phyloP scores from a whole-genome alignment of 441 rosid genomes.

The Aquilaria agallochum region DNA sequence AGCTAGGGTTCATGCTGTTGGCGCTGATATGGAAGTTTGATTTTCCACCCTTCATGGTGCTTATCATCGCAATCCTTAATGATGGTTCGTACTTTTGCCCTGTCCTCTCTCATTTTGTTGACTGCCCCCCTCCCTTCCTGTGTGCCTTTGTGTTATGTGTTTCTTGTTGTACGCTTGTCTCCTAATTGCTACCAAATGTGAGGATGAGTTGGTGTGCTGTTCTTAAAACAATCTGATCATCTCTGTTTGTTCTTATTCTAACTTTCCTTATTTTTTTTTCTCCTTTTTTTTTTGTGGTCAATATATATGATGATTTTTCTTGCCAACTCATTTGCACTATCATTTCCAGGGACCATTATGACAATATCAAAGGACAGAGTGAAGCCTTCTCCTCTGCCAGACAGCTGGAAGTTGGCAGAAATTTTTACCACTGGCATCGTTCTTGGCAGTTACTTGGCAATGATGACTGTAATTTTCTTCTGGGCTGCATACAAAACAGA shows the following conservation, averaged over 20 bases:
- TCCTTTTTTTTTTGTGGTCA: neutral
- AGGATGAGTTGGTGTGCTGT: neutral
- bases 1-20: conserved; percentile 94
- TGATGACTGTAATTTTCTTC: conserved; percentile 98
- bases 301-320: conserved; percentile 10
- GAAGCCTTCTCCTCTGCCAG: conserved; percentile 96
- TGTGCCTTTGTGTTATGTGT: neutral
- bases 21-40: conserved; percentile 98
- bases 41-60: conserved; percentile 99
- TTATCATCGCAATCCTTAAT: conserved; percentile 92
- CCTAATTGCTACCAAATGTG: conserved; percentile 1
- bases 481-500: conserved; percentile 92
- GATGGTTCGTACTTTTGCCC: conserved; percentile 57
- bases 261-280: neutral
- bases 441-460: conserved; percentile 92
- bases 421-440: conserved; percentile 86
- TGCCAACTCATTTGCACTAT: conserved; percentile 11
- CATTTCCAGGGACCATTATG: conserved; percentile 87
- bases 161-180: too few species aligned
- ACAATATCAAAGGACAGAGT: conserved; percentile 99
- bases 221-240: neutral
- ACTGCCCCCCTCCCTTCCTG: neutral
- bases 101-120: conserved; percentile 7
- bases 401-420: conserved; percentile 98
- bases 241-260: neutral